Base-by-base conservation (phyloP, 352 stramenopile genomes). In the Aphanomyces astaci region DNA sequence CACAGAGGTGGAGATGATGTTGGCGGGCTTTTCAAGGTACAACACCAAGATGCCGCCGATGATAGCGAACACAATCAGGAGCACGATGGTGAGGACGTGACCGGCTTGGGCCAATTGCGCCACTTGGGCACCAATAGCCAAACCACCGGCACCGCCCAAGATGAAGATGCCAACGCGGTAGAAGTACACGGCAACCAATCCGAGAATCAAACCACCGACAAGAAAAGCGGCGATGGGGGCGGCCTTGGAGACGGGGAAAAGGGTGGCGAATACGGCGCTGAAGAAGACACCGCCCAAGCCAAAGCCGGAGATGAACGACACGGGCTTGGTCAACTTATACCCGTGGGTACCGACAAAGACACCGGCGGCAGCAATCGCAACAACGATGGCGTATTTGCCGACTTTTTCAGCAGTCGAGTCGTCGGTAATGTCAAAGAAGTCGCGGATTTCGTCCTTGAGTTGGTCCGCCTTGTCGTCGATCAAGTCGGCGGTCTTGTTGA, bases 301-400 rank as follows among this genome's bases (percentile, higher is more conserved):
- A 52, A 94, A 94, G 36, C 77, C 83, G 63, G 76, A 89, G 60
- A 79, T 76, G 49, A 92, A 83, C 24, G 87, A 79, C 0, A 79
- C 82, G 3, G 76, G 78, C 9, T 81, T 83, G 63, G 87, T 78
- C 19, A 86, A 75, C 0, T 78, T 73, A 51, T 89, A 87, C 31
- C 85, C 85, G 0, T 74, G 70, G 0, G 88, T 39, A 55, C 79
- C 84, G 31, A 90, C 72, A 36, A 78, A 43, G 0, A 59, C 63
- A 9, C 85, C 85, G 9, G 79, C 68, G 1, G 62, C 62, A 59
- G 84, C 32, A 10, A 88, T 65, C 0, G 83, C 85, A 4, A 79
- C 63, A n/a, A 71, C 78, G 0, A 84, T 76, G 1, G 84, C 71
- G 24, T 24, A 68, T 45, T 68, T 68, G 39, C 22, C 28, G 3